Evolutionary conservation across 169 alveolate species (phyloP), one percentile per base, ranked within the genome.

Genomic region (Babesia gibsoni): DNA sequence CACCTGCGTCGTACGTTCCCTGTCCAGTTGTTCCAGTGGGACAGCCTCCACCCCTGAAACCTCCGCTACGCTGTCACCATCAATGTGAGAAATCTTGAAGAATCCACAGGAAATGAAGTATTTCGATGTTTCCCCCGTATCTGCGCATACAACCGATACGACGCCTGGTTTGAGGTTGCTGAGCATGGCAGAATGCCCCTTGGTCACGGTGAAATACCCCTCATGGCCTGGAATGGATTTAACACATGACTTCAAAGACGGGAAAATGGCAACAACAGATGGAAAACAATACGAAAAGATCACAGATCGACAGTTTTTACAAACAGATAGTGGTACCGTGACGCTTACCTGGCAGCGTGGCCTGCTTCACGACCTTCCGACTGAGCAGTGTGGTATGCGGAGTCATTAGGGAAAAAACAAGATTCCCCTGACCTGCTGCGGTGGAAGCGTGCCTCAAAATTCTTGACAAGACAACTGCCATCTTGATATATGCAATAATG

Each of bases 21-120:
- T 79, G 69, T 79, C 88, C 35, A 79, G 27, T 16, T 79, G 82
- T n/a, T 79, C 88, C 56, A 79, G 58, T 9, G 88, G 83, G 1
- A 79, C 88, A 10, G 74, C 73, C 52, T 79, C 88, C 27, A 79
- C 82, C 3, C 80, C 78, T 48, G 77, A 57, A 0, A 79, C 83
- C 30, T 79, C 80, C 7, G 83, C 88, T 8, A 59, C 59, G 36
- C 74, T 61, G 57, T 64, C 65, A 23, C 69, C 83, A 32, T 79
- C 88, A 2, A 65, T 57, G 61, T 64, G 41, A 12, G 43, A 25
- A n/a, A 59, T 57, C 42, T 67, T 65, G 53, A 69, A 67, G 64
- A 79, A 79, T 4, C 88, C 88, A 1, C 75, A 41, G 22, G 88
- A 79, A 9, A 79, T 41, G 53, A 79, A 79, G 61, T 41, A 79